phyloP scores from a whole-genome alignment of 331 rosid species.

The Cydonia oblonga region DNA sequence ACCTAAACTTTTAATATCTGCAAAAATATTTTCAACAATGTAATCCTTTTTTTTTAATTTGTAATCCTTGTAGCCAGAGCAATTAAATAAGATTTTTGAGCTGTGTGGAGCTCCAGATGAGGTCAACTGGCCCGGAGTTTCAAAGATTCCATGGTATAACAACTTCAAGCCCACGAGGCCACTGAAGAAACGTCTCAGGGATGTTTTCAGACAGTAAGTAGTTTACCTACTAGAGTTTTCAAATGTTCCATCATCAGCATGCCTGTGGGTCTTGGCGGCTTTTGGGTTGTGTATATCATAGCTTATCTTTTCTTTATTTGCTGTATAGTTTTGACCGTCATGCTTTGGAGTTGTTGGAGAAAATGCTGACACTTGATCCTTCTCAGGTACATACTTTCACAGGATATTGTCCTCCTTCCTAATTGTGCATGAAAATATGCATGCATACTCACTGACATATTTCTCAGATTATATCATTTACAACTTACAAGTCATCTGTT shows the following conservation, averaged over 20 bases:
- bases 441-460: neutral
- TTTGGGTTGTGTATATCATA: neutral
- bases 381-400: constrained; percentile 48
- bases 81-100: constrained; percentile 83
- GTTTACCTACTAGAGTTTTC: constrained; percentile 2
- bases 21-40: neutral
- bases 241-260: neutral
- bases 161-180: constrained; percentile 89
- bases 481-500: neutral
- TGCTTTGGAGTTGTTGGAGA: constrained; percentile 90
- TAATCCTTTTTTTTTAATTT: constrained; percentile 4
- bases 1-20: neutral
- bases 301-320: constrained; percentile 1
- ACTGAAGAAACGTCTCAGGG: constrained; percentile 82
- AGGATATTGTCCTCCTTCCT: neutral
- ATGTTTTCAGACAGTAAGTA: constrained; percentile 87
- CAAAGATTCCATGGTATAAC: constrained; percentile 91
- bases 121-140: constrained; percentile 89
- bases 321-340: constrained; percentile 77
- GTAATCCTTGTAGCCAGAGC: constrained; percentile 73
- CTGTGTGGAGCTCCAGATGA: constrained; percentile 97
- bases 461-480: neutral
- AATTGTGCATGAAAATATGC: neutral
- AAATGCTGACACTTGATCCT: constrained; percentile 86
- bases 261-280: neutral